Evolutionary conservation across 208 protist genomes (phyloP).

Genomic region (Trypanosoma caninum): DNA sequence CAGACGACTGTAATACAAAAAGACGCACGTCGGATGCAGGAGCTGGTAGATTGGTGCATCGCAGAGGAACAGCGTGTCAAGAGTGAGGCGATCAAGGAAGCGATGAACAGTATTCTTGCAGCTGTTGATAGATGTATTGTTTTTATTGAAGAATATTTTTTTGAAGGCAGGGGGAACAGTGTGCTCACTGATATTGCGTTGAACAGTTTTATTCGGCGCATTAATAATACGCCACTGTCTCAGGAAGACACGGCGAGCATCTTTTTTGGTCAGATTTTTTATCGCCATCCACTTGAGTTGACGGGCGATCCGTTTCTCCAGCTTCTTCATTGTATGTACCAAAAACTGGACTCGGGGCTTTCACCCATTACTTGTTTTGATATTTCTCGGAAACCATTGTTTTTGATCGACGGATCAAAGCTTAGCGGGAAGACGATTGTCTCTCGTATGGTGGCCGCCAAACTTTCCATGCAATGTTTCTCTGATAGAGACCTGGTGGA

Average conservation of each 20-base stretch:
- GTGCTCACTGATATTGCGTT: slow-evolving; percentile 37
- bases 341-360: not conserved
- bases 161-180: slow-evolving; percentile 28
- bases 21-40: slow-evolving; percentile 53
- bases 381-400: slow-evolving; percentile 47
- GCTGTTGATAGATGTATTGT: slow-evolving; percentile 31
- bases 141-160: slow-evolving; percentile 30
- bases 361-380: slow-evolving; percentile 33
- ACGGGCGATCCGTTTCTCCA: slow-evolving; percentile 34
- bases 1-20: slow-evolving; percentile 40
- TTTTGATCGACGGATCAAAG: slow-evolving; percentile 70
- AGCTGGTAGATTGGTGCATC: slow-evolving; percentile 26
- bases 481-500: slow-evolving; percentile 46
- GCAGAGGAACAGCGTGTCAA: slow-evolving; percentile 17
- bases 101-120: slow-evolving; percentile 32
- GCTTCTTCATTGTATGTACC: slow-evolving; percentile 24
- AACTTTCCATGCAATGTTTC: slow-evolving; percentile 49
- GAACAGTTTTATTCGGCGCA: slow-evolving; percentile 20
- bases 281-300: slow-evolving; percentile 15
- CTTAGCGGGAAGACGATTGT: slow-evolving; percentile 78
- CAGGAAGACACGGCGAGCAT: not conserved
- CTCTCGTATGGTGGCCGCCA: slow-evolving; percentile 28
- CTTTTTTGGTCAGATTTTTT: slow-evolving; percentile 11
- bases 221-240: not conserved
- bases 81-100: slow-evolving; percentile 26